Base-by-base conservation (phyloP, 2,329 filamentous ascomycete genomes). In the Aspergillus sp. region DNA sequence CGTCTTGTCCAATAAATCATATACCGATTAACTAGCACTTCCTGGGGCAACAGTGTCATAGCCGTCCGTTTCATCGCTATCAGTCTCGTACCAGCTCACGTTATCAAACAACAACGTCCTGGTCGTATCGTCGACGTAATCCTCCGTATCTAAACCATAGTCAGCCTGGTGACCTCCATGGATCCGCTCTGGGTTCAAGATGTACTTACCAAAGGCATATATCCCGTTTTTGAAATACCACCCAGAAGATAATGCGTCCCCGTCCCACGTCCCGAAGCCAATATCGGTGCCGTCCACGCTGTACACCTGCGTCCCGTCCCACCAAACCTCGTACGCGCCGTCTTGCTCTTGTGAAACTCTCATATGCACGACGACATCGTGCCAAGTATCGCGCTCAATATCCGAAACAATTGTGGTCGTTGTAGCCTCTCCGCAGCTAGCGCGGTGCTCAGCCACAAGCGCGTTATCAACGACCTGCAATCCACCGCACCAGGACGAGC, bases 141-240 rank as follows among this genome's bases (percentile, higher is more conserved):
- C 7, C 18, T 44, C 42, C 42, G 42, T 44, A 44, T 44, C 42
- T 44, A 24, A 15, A 26, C 42, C 18, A 44, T 13, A 44, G 18
- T 44, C 1, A 44, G 42, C 42, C 24, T n/a, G 42, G 5, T 44
- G 22, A 24, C 13, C 20, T 3, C 18, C 15, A 26, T 26, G 22
- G 15, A 20, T 44, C 42, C 4, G 18, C 42, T 44, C 42, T 9
- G 18, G 5, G 24, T 24, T 24, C 5, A 24, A 24, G 1, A 2
- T 4, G 8, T 3, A 52, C 49, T 52, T 26, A 52, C 49, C 49
- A 22, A 42, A 44, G 12, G 34, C 34, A 44, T 52, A 52, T 30
- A 41, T 42, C 38, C 49, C 49, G 17, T 52, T 52, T 38, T 52
- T 52, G 5, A 52, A 52, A 7, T 52, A 52, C 49, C 49, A 52